These are phyloP conservation scores for Talaromyces sp. DNA, from an alignment of 2,329 filamentous ascomycete species.

Conservation along the genomic window DNA sequence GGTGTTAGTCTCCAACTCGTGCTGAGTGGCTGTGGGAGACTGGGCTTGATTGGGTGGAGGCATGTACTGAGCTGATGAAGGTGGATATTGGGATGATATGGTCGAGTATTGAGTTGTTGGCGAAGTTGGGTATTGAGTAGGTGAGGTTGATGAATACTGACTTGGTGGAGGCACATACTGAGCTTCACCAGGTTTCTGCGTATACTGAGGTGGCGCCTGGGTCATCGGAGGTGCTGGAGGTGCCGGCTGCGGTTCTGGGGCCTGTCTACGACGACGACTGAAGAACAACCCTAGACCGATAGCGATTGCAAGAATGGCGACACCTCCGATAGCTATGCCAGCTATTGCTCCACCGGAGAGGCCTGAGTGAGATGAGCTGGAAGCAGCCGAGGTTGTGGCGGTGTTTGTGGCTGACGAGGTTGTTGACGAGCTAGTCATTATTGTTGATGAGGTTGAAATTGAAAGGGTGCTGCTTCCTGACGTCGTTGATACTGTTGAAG, in stretches of 20 bases:
- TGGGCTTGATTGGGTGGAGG: neutral
- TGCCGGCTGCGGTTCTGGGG: neutral
- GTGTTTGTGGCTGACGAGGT: neutral
- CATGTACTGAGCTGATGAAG: neutral
- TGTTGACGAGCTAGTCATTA: neutral
- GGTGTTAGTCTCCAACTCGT: neutral
- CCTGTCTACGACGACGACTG: neutral
- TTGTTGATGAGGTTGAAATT: neutral
- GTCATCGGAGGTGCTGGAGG: neutral
- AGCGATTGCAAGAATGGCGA: neutral
- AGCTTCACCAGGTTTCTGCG: neutral
- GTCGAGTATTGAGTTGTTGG: neutral
- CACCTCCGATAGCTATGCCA: neutral
- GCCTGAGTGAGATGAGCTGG: neutral
- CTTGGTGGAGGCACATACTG: neutral
- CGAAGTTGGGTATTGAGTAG: neutral
- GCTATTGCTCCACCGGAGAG: slow-evolving; percentile 5
- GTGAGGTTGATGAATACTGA: neutral
- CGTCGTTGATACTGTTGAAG: neutral
- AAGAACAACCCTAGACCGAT: neutral
- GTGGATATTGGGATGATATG: neutral
- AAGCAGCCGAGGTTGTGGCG: neutral
- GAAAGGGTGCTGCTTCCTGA: neutral
- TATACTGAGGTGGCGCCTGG: slow-evolving; percentile 2
- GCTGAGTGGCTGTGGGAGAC: neutral